phyloP scores from a whole-genome alignment of 768 basidiomycete species.

The Mrakia gelida region DNA sequence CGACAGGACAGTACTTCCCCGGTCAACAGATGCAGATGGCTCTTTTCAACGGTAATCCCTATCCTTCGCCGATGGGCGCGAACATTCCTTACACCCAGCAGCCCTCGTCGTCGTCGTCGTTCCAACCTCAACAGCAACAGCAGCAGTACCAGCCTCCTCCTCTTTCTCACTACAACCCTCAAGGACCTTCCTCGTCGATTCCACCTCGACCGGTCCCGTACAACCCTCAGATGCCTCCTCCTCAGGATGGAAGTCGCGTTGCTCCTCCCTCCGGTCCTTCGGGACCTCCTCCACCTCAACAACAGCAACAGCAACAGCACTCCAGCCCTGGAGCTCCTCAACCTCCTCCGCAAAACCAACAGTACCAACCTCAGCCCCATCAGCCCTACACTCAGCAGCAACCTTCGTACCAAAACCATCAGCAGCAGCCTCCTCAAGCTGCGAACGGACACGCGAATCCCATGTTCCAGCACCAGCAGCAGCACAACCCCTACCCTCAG shows the following conservation, averaged over 20 bases:
- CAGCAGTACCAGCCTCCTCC: not conserved
- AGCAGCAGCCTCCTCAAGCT: not conserved
- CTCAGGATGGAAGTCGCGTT: no score
- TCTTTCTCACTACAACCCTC: not conserved
- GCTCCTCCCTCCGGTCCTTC: not conserved
- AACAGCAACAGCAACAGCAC: no score
- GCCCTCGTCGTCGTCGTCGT: not conserved
- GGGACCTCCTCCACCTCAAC: not conserved
- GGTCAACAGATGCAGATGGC: not conserved
- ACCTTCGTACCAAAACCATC: not conserved
- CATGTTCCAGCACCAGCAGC: not conserved
- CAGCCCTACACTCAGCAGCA: not conserved
- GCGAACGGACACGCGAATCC: not conserved
- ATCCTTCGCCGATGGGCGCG: not conserved
- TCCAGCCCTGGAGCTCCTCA: no score
- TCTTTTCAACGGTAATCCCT: not conserved
- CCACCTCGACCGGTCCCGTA: not conserved
- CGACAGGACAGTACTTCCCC: conserved; percentile 19
- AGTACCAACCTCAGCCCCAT: not conserved
- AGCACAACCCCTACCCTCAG: not conserved
- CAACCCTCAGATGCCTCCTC: no score
- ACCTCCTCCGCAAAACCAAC: not conserved
- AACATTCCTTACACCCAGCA: not conserved
- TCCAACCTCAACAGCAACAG: not conserved
- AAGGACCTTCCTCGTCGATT: not conserved